Evolutionary conservation across 805 yeast species (phyloP).

Genomic region (Metschnikowia chrysomelidarum): DNA sequence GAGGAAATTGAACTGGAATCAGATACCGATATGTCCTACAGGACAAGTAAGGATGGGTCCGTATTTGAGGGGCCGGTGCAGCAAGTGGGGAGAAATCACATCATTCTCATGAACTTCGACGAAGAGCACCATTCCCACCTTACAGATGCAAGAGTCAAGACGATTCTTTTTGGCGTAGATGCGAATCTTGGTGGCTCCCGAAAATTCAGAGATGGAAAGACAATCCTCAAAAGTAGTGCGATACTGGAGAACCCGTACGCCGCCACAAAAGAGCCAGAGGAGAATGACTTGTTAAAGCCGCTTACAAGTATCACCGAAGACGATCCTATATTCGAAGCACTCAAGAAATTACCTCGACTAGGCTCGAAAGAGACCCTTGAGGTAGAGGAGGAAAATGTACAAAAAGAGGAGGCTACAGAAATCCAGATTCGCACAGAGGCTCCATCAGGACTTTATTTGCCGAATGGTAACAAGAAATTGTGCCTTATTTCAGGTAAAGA

Average conservation of each 20-base stretch:
- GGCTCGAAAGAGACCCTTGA: constrained; percentile 54
- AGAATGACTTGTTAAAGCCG: constrained; percentile 33
- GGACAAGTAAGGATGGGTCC: constrained; percentile 17
- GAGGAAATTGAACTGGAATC: constrained; percentile 3
- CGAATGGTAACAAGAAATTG: constrained; percentile 62
- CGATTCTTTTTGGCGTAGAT: constrained; percentile 60
- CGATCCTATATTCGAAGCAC: constrained; percentile 39
- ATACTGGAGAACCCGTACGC: constrained; percentile 43
- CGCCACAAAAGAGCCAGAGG: constrained; percentile 28
- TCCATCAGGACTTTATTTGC: constrained; percentile 69
- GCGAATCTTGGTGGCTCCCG: constrained; percentile 51
- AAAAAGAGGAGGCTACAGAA: constrained; percentile 41
- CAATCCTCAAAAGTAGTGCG: constrained; percentile 31
- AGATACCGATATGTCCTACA: constrained; percentile 7
- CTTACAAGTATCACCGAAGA: constrained; percentile 36
- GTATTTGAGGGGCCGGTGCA: constrained; percentile 69
- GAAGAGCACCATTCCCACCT: constrained; percentile 27
- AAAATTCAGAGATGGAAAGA: constrained; percentile 54
- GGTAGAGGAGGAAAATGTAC: constrained; percentile 35
- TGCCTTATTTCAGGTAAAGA: constrained; percentile 77
- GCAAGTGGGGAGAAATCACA: constrained; percentile 51
- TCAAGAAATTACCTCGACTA: constrained; percentile 54
- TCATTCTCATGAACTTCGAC: constrained; percentile 53
- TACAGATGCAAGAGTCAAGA: constrained; percentile 27
- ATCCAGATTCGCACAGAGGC: constrained; percentile 59